Evolutionary conservation across 2,329 filamentous ascomycete species (phyloP), one percentile per base, ranked within the genome.

Genomic region (Raffaelea deltoideospora): DNA sequence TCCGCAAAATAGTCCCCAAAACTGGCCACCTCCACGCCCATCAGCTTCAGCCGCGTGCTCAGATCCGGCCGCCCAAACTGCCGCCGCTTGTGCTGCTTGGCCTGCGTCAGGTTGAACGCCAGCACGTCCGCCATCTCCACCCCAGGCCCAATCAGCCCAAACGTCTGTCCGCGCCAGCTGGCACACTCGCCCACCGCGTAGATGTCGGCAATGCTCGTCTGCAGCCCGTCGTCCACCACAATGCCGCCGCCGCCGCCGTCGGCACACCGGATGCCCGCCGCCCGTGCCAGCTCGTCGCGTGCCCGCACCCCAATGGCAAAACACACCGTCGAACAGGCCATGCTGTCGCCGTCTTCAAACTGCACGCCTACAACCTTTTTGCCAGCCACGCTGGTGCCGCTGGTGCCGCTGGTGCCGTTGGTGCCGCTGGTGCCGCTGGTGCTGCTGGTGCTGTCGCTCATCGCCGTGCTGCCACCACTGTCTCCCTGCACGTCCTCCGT

Each of bases 1-100:
- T 94, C 86, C 0, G 86, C 86, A 46, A 94, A 94, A 62, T 87
- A 94, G 53, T 94, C 87, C 0, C 87, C 86, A 51, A 94, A 94
- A 50, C 82, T 90, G 15, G 87, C 87, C 5, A 94, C 87, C 45
- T 94, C 83, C 9, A 94, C 84, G 0, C 86, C 86, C 0, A 94
- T 66, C 0, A 94, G 64, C 63, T 94, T 94, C 22, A 94, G 62
- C 53, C 93, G 94, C 0, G 86, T 94, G 63, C 86, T 93, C 29
- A 94, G 63, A 53, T 94, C 85, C 0, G 86, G 87, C 5, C 77
- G 63, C 5, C 72, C 57, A 51, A 17, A 21, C 17, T 27, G 17
- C 15, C 17, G 29, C 2, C 72, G 72, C 7, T 72, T 57, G 51
- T 88, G 80, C 3, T 73, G 67, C 50, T 79, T 78, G 23, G 83